Evolutionary conservation across 768 basidiomycete species (phyloP).

Genomic region (Infundibulicybe gibba): DNA sequence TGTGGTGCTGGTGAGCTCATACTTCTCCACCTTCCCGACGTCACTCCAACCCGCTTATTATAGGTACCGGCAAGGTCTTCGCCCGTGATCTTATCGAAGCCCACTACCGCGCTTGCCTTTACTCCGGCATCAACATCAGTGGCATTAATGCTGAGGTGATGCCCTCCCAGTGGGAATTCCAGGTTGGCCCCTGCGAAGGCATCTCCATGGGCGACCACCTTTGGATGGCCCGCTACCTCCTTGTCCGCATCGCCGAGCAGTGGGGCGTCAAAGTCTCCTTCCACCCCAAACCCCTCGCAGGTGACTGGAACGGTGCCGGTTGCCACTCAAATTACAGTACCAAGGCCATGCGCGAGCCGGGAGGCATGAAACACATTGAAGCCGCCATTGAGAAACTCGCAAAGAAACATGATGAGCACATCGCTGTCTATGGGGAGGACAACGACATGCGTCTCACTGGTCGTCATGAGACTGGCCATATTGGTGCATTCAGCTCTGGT

Average conservation of each 20-base stretch:
- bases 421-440: constrained; percentile 96
- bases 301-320: constrained; percentile 99
- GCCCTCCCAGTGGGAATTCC: constrained; percentile 99
- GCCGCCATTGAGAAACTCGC: constrained; percentile 91
- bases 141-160: constrained; percentile 99
- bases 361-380: constrained; percentile 91
- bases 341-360: constrained; percentile 88
- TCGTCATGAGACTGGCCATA: constrained; percentile 96
- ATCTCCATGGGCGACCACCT: constrained; percentile 99
- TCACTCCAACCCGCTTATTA: not conserved
- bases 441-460: constrained; percentile 96
- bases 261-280: constrained; percentile 97
- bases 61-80: constrained; percentile 95
- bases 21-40: not conserved
- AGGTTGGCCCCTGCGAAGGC: constrained; percentile 97
- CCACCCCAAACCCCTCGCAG: constrained; percentile 97
- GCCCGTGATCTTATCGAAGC: constrained; percentile 99
- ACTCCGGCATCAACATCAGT: constrained; percentile 94
- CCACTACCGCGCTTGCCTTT: constrained; percentile 96
- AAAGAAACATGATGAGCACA: constrained; percentile 91
- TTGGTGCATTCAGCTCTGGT: constrained; percentile 86
- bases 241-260: constrained; percentile 94
- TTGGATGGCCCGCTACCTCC: constrained; percentile 98
- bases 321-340: constrained; percentile 99
- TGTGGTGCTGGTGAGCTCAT: constrained; percentile 86